Base-by-base conservation (phyloP, 345 rosid genomes). In the Pseudoturritis turrita region DNA sequence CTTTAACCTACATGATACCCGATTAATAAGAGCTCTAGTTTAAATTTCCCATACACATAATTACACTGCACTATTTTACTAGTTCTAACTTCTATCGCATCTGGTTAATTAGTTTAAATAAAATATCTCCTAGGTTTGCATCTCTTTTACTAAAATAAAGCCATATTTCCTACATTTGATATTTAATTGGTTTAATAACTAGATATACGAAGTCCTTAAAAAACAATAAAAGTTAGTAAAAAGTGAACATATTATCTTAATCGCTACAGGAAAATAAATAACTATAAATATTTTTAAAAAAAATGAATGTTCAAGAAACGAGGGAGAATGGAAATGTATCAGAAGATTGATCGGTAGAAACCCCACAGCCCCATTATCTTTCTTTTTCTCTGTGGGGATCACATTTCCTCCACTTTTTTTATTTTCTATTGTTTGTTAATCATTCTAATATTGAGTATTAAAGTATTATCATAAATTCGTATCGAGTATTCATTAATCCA, bases 361-460 rank as follows among this genome's bases (percentile, higher is more conserved):
- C 71, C 66, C 77, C 72, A 65, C 77, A 56, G 14, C 57, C 44
- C 66, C 72, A 65, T 65, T 65, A 73, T 26, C 47, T 28, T 33
- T 25, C 17, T 21, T 23, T 29, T 53, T 17, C 10, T 53, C 64
- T 41, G 70, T 62, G 76, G 47, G 76, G 70, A 54, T 72, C 70
- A 62, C 58, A 39, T 47, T 7, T 33, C 4, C 9, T 44, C 36
- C 23, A 44, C 29, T 1, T 12, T 18, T 15, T 10, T 2, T 65
- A 3, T 52, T 23, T 39, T 17, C 10, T 4, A 26, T 65, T 55
- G 58, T 55, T 46, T 36, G 7, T 47, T 65, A 47, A 65, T 73
- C 64, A 73, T 65, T 18, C 11, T 4, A 40, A 54, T 35, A 46
- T 23, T 26, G 28, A 29, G 22, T 26, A 58, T 26, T 66, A 50